phyloP scores from a whole-genome alignment of 257 asterid genomes.

The Capsicum pubescens region DNA sequence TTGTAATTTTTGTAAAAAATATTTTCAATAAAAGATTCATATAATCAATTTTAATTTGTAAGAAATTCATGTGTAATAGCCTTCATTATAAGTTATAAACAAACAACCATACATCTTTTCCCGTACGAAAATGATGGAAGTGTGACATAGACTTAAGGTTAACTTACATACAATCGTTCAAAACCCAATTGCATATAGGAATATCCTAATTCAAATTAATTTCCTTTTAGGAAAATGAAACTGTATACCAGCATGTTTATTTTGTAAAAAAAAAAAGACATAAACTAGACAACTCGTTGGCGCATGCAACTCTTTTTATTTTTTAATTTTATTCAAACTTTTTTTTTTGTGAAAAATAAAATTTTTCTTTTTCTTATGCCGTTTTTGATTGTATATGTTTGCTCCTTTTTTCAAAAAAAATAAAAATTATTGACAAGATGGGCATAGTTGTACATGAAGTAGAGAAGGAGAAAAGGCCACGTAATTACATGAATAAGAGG shows the following conservation, averaged over 20 bases:
- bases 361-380: not conserved
- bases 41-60: not conserved
- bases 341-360: not conserved
- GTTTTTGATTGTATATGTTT: not conserved
- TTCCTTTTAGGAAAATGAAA: not conserved
- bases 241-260: not conserved
- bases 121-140: not conserved
- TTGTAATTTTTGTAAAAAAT: not conserved
- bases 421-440: slow-evolving; percentile 1
- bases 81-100: not conserved
- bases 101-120: not conserved
- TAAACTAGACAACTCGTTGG: not conserved
- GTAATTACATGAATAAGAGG: slow-evolving; percentile 24
- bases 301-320: not conserved
- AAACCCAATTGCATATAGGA: not conserved
- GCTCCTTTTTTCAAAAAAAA: not conserved
- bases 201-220: not conserved
- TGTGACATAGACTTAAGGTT: slow-evolving; percentile 1
- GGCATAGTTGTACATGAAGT: slow-evolving; percentile 19
- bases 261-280: not conserved
- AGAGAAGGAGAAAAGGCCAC: slow-evolving; percentile 49
- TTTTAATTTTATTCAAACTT: not conserved
- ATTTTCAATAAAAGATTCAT: not conserved
- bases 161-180: not conserved
- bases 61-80: not conserved